Conservation (phyloP, 768 basidiomycete species). For the Mycena indigotica region DNA sequence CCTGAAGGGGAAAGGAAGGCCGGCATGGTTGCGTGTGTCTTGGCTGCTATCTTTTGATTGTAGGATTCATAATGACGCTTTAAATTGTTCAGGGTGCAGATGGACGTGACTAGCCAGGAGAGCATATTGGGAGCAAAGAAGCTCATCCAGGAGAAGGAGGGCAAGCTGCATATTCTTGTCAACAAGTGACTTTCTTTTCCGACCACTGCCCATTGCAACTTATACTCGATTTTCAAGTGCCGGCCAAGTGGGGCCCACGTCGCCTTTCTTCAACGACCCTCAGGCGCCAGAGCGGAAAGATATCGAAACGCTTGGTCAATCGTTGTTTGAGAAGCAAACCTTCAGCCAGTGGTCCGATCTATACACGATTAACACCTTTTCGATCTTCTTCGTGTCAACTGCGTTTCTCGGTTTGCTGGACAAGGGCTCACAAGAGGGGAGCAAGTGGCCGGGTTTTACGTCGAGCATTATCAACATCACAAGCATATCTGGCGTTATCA, state of each 20-base stretch:
- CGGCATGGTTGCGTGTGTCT: constrained; percentile 57
- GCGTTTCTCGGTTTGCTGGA: constrained; percentile 78
- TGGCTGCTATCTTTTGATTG: not conserved
- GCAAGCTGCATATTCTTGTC: constrained; percentile 74
- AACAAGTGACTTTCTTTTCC: constrained; percentile 63
- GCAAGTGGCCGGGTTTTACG: constrained; percentile 44
- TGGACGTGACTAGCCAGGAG: constrained; percentile 73
- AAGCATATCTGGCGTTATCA: constrained; percentile 72
- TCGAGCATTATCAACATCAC: constrained; percentile 78
- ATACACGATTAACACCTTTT: constrained; percentile 69
- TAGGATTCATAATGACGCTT: constrained; percentile 4
- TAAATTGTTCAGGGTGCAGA: constrained; percentile 54
- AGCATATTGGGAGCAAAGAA: constrained; percentile 63
- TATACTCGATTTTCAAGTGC: constrained; percentile 47
- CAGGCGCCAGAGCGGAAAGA: constrained; percentile 61
- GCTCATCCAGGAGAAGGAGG: constrained; percentile 58
- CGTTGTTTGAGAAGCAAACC: constrained; percentile 69
- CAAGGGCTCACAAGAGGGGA: constrained; percentile 64
- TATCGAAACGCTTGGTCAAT: constrained; percentile 65
- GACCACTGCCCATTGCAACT: not conserved
- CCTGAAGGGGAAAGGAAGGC: constrained; percentile 38
- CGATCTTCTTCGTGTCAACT: constrained; percentile 76
- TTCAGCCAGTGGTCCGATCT: constrained; percentile 64
- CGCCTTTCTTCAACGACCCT: constrained; percentile 58
- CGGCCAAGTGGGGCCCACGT: constrained; percentile 69